Evolutionary conservation across 2,329 filamentous ascomycete species (phyloP), one percentile per base, ranked within the genome.

Genomic region (Stagonosporopsis tanaceti): DNA sequence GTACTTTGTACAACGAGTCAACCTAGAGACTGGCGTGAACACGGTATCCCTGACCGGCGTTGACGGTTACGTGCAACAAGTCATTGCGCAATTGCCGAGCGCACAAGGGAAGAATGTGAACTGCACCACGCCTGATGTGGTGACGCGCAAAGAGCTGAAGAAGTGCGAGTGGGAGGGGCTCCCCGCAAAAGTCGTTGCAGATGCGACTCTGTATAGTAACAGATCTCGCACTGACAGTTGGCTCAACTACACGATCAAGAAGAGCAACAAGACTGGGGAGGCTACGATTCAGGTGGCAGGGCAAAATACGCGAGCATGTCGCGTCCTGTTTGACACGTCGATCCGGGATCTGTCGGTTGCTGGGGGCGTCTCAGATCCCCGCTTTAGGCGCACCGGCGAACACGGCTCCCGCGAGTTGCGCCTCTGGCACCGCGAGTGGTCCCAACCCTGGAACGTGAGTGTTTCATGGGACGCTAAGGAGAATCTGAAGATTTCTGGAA

Each of bases 341-440:
- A 83, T 96, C 51, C 81, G 80, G 3, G 81, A 82, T 47, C 87
- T 96, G 66, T 76, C 78, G 17, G 85, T 97, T 32, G 78, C 83
- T 14, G 89, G 86, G 50, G 85, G 84, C 1, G 76, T 81, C 24
- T 84, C 85, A 61, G 86, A 91, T 69, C 78, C 82, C 24, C 85
- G 89, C 41, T 92, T 92, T 72, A 85, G 88, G 17, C 79, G 83
- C 40, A 84, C 87, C 6, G 85, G 87, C 0, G 80, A 86, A 7
- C 81, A 82, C 12, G 91, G 90, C 1, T 82, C 90, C 54, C 82
- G 82, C 39, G 85, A 89, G 59, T 82, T 97, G 50, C 85, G 89
- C 57, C 83, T 98, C 11, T 97, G 93, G 89, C 90, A 91, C 63
- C 84, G 95, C 32, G 86, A 88, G 34, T 97, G 92, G 89, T 84